Evolutionary conservation across 768 basidiomycete genomes (phyloP).

Genomic region (Leccinum arenicola): DNA sequence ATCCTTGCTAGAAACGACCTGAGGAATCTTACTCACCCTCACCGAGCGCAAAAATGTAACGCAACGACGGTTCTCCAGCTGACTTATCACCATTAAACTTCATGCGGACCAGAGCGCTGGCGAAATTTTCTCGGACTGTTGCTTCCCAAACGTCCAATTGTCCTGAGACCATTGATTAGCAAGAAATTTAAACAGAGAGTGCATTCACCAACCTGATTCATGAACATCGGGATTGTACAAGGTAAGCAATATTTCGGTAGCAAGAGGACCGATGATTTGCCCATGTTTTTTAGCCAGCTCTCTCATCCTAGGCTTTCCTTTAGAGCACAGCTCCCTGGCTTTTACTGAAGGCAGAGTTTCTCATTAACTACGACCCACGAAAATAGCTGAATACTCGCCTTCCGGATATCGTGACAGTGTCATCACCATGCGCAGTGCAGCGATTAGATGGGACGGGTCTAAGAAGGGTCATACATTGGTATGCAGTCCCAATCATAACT

Average conservation of each 20-base stretch:
- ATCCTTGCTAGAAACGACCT: neutral
- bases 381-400: neutral
- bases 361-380: neutral
- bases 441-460: neutral
- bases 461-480: neutral
- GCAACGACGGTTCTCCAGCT: neutral
- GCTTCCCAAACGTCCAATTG: neutral
- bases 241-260: neutral
- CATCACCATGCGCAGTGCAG: neutral
- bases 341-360: neutral
- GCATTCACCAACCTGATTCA: no score
- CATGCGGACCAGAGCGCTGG: neutral
- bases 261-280: neutral
- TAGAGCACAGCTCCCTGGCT: neutral
- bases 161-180: neutral
- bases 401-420: neutral
- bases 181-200: neutral
- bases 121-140: neutral
- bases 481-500: neutral
- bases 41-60: neutral
- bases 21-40: neutral
- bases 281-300: neutral
- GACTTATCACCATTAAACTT: neutral
- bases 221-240: neutral
- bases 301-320: neutral